phyloP scores from a whole-genome alignment of 441 rosid genomes.

The Bocquillonia castaneifolia region DNA sequence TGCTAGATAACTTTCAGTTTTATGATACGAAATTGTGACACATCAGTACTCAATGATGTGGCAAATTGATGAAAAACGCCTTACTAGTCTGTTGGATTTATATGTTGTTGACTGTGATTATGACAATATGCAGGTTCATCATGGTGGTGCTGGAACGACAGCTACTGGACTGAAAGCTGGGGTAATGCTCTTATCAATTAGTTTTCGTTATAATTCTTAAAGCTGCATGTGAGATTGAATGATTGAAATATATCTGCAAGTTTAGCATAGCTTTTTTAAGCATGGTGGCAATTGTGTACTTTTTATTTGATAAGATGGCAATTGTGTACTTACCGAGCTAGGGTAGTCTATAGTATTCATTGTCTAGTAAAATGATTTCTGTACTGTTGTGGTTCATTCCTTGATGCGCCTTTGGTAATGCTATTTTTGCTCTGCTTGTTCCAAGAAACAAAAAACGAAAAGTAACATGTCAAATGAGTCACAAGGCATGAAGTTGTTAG shows the following conservation, averaged over 20 bases:
- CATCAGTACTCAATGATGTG: neutral
- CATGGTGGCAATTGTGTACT: neutral
- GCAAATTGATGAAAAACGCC: neutral
- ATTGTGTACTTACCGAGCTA: too few species aligned
- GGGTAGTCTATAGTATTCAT: too few species aligned
- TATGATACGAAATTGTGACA: neutral
- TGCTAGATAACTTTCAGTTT: neutral
- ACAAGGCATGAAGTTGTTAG: neutral
- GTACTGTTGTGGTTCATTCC: too few species aligned
- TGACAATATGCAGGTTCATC: conserved; percentile 69
- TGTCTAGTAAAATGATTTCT: too few species aligned
- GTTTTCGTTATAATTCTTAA: neutral
- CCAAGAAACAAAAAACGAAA: neutral
- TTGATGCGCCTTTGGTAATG: too few species aligned
- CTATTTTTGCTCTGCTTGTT: neutral
- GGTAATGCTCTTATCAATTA: conserved; percentile 37
- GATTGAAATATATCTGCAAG: neutral
- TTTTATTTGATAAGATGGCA: too few species aligned
- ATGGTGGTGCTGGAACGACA: conserved; percentile 99
- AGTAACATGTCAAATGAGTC: neutral
- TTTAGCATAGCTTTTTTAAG: neutral
- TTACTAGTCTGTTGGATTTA: neutral
- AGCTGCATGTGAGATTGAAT: neutral
- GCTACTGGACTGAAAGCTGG: conserved; percentile 96
- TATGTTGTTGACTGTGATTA: conserved; percentile 11